These are phyloP conservation scores for Cercospora sesami DNA, from an alignment of 2,329 filamentous ascomycete species.

Conservation along the genomic window DNA sequence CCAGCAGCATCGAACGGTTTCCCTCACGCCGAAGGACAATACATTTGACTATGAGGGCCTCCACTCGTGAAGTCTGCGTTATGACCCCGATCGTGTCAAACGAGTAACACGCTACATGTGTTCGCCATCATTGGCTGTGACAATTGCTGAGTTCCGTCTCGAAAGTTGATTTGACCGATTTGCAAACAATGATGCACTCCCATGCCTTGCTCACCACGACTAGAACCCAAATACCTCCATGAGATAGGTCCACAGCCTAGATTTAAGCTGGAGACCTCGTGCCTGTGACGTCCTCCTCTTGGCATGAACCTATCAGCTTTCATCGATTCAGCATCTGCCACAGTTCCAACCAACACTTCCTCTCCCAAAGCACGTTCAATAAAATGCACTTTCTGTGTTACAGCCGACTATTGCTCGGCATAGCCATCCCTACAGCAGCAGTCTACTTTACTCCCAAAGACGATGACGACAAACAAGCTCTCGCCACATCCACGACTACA, in stretches of 20 bases:
- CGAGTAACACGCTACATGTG: background rate
- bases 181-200: background rate
- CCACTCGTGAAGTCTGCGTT: background rate
- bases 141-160: background rate
- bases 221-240: background rate
- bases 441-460: conserved; percentile 24
- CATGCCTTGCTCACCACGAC: background rate
- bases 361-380: background rate
- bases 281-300: background rate
- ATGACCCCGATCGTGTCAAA: background rate
- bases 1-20: background rate
- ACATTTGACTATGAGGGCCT: background rate
- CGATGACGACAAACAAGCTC: background rate
- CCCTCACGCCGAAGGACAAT: background rate
- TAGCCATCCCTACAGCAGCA: conserved; percentile 22
- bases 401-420: conserved; percentile 20
- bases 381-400: conserved; percentile 25
- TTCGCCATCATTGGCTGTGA: background rate
- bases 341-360: background rate
- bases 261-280: background rate
- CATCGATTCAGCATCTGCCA: background rate
- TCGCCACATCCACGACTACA: background rate
- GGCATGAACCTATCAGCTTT: background rate
- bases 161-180: background rate
- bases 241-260: background rate